Evolutionary conservation across 441 rosid genomes (phyloP), one percentile per base, ranked within the genome.

Genomic region (Populus hybrid): DNA sequence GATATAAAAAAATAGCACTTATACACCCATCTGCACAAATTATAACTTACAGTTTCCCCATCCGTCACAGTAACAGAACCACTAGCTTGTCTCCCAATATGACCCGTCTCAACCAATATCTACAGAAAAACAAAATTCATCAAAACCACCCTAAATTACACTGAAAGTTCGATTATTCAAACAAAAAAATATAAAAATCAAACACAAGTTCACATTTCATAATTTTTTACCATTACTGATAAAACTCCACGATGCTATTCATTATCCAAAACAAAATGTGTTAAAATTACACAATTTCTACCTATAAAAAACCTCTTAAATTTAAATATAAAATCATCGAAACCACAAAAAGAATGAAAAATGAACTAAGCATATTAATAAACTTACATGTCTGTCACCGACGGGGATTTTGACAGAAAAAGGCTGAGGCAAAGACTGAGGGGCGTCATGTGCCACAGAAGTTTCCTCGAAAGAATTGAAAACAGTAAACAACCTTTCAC

Each of bases 61-160:
- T 94, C 98, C 5, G 97, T 91, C 61, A 93, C 97, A 20, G 88
- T 90, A 32, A 94, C 95, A 57, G 97, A 81, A 77, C 90, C 94
- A 77, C 97, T 94, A 38, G 98, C 95, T 85, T 96, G 99, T 85
- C 99, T 91, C 75, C 97, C 99, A 82, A 94, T 94, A 80, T 85
- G 88, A 75, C 98, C 98, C 4, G 98, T 92, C 90, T 96, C 99
- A 63, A 93, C 93, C 88, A 94, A 81, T 88, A 96, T 96, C 98
- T 96, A 85, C 24, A 23, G 73, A 78, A 70, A 42, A 70, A 46
- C 40, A 69, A 35, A 14, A 46, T 46, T 40, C 65, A 59, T 24
- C 50, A 72, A 57, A 64, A n/a, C 26, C 20, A 50, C 57, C 57
- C 20, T 50, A 14, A 50, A 14, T 50, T 50, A 50, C 18, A 50